Evolutionary conservation across 83 land plant genomes (phyloP).

Genomic region (Larix sibirica): DNA sequence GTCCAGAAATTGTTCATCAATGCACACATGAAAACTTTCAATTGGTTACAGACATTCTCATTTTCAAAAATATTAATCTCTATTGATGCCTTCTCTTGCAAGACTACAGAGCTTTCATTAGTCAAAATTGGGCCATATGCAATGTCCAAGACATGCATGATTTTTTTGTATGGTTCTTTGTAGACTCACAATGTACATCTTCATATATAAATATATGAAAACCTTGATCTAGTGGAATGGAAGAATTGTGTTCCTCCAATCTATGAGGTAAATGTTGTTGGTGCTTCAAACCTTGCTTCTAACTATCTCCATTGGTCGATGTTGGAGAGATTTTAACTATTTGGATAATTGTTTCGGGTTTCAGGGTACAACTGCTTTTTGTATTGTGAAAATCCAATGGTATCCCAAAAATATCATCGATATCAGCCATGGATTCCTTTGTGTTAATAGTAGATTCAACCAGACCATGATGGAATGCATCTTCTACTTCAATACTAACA

Average conservation of each 20-base stretch:
- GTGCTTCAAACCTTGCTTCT: background rate
- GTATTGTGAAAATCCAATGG: conserved; percentile 56
- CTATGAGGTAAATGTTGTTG: background rate
- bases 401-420: conserved; percentile 75
- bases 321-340: background rate
- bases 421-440: conserved; percentile 68
- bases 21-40: background rate
- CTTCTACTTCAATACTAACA: conserved; percentile 53
- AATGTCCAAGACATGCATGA: background rate
- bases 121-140: background rate
- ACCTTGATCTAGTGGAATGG: background rate
- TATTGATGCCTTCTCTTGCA: background rate
- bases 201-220: background rate
- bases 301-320: background rate
- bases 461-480: conserved; percentile 71
- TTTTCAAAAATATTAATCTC: background rate
- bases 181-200: background rate
- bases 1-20: conserved; percentile 8
- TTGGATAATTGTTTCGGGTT: background rate
- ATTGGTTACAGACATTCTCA: background rate
- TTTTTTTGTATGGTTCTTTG: background rate
- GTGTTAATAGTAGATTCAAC: conserved; percentile 75
- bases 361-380: background rate
- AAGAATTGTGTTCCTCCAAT: background rate
- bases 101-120: background rate